Conservation (phyloP, 140 eudicot species). For the Stevia rebaudiana region DNA sequence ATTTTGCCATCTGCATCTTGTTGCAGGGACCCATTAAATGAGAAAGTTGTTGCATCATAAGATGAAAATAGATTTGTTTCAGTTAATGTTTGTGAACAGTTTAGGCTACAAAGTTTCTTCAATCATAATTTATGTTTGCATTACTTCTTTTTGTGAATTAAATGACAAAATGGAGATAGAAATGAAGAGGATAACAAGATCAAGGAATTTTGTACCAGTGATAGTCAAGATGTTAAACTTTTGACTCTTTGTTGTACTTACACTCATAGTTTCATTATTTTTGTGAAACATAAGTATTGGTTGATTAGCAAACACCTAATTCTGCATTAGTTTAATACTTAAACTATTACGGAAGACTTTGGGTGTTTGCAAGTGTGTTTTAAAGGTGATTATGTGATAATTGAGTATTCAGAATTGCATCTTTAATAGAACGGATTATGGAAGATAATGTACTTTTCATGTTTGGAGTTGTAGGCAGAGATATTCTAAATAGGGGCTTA, state of each 20-base stretch:
- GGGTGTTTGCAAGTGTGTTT: slow-evolving; percentile 52
- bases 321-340: slow-evolving; percentile 34
- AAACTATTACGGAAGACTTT: not conserved
- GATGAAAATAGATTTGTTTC: not conserved
- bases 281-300: no score
- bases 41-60: not conserved
- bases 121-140: slow-evolving; percentile 10
- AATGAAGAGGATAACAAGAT: slow-evolving; percentile 6
- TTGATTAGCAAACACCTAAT: slow-evolving; percentile 58
- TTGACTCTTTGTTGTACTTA: slow-evolving; percentile 32
- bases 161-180: slow-evolving; percentile 9
- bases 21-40: slow-evolving; percentile 9
- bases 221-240: slow-evolving; percentile 22
- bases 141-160: slow-evolving; percentile 11
- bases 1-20: not conserved
- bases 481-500: no score
- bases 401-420: not conserved
- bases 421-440: no score
- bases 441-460: not conserved
- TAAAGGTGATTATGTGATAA: slow-evolving; percentile 25
- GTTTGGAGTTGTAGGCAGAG: no score
- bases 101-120: slow-evolving; percentile 17
- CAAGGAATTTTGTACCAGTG: slow-evolving; percentile 1
- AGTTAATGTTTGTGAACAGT: slow-evolving; percentile 8
- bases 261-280: slow-evolving; percentile 33